Evolutionary conservation across 148 eudicot species (phyloP), one percentile per base, ranked within the genome.

Genomic region (Hydrangea macrophylla): DNA sequence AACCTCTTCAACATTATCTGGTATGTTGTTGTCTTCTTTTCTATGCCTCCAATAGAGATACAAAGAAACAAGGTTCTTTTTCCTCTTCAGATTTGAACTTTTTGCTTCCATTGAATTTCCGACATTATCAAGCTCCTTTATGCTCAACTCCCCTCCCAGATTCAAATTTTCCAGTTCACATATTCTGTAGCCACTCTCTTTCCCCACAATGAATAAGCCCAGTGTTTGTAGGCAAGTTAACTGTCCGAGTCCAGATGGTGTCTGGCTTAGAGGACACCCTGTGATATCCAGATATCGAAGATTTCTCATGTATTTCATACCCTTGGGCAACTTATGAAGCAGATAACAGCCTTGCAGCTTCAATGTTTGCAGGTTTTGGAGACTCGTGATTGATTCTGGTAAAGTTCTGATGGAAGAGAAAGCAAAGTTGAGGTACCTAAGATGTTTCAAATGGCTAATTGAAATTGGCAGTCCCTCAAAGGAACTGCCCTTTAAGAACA

Each of bases 81-180:
- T 60, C n/a, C 42, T 33, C 25, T 18, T 33, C 63, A 60, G 33
- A 60, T 60, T 60, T 39, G 63, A 25, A 20, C 8, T 33, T 23
- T 60, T 37, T 0, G 63, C 63, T 5, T 60, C 63, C 5, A 0
- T 37, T 33, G 63, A 22, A 60, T 37, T 60, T 33, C 63, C 33
- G n/a, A 60, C 42, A 0, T 60, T 60, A 9, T 60, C 63, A 60
- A 60, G 63, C 20, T 22, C 13, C 44, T 33, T 35, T 60, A 60
- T 60, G 7, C 2, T 3, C 44, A 60, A 12, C 63, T 60, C 42
- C 42, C 63, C 44, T 11, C 8, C 63, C 32, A 60, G 63, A n/a
- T 60, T 60, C 4, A 22, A 60, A 0, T 33, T 42, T 20, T 60
- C 33, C 63, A 60, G 63, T 42, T 60, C 44, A 17, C 63, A 11